phyloP scores from a whole-genome alignment of 306 rosid species.

The Vigna radiata region DNA sequence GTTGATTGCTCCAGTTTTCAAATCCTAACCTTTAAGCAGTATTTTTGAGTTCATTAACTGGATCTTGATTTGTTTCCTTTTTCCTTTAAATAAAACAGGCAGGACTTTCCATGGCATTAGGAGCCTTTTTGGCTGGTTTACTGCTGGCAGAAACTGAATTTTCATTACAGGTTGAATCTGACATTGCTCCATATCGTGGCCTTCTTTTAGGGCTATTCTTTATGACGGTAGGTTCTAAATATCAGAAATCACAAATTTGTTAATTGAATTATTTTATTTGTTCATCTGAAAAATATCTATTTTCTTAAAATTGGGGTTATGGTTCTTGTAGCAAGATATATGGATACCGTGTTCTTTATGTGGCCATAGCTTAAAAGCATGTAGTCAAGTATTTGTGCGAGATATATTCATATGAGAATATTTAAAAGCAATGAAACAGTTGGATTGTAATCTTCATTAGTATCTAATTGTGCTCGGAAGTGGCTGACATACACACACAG shows the following conservation, averaged over 20 bases:
- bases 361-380: background rate
- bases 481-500: background rate
- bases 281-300: constrained; percentile 8
- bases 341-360: constrained; percentile 1
- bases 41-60: constrained; percentile 27
- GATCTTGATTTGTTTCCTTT: constrained; percentile 23
- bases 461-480: constrained; percentile 21
- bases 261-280: constrained; percentile 37
- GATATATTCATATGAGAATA: constrained; percentile 30
- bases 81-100: constrained; percentile 63
- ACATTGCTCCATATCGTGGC: constrained; percentile 99
- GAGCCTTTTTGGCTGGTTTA: constrained; percentile 99
- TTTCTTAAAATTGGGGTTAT: constrained; percentile 2
- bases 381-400: constrained; percentile 3
- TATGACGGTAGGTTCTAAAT: constrained; percentile 85
- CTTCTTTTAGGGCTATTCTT: constrained; percentile 97
- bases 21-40: background rate
- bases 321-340: constrained; percentile 3
- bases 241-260: constrained; percentile 33
- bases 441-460: constrained; percentile 22
- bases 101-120: constrained; percentile 99
- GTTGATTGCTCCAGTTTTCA: constrained; percentile 6
- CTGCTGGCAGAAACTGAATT: constrained; percentile 98
- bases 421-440: constrained; percentile 22
- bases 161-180: constrained; percentile 96